These are phyloP conservation scores for Bryopsis sp. DNA, from an alignment of 139 green algal species.

Conservation along the genomic window DNA sequence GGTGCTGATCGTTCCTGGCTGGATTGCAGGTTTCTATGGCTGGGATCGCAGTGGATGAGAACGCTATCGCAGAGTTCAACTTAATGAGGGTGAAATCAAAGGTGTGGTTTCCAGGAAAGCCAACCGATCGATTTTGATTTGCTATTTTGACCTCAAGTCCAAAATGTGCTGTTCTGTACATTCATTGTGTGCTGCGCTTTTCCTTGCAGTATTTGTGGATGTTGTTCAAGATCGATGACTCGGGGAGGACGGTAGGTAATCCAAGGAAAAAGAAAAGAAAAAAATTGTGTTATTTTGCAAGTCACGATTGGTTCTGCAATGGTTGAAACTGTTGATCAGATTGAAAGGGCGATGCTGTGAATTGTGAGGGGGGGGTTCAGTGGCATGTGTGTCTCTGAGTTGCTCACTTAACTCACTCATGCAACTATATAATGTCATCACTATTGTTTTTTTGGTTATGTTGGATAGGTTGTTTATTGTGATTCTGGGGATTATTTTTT, in stretches of 20 bases:
- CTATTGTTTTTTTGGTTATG: no score
- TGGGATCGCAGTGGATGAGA: constrained; percentile 62
- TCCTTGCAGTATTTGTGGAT: constrained; percentile 65
- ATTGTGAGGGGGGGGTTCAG: no score
- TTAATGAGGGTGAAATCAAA: constrained; percentile 66
- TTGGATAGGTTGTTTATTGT: no score
- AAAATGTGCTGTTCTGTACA: not conserved
- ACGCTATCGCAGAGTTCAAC: constrained; percentile 79
- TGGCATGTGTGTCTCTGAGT: no score
- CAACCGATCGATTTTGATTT: no score
- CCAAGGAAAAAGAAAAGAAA: no score
- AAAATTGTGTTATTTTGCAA: no score
- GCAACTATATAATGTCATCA: no score
- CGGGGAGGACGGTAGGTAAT: constrained; percentile 41
- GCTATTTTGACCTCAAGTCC: not conserved
- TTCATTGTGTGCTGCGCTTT: constrained; percentile 11
- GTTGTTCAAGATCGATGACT: constrained; percentile 66
- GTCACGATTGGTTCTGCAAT: no score
- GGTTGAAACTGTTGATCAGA: no score
- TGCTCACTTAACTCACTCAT: constrained; percentile 14
- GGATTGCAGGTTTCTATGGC: constrained; percentile 58
- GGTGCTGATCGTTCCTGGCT: not conserved
- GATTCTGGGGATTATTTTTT: no score
- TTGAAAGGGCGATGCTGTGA: no score
- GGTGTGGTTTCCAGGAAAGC: constrained; percentile 32